Evolutionary conservation across 2,329 filamentous ascomycete species (phyloP).

Genomic region (Stagonosporopsis cucurbitacearum): DNA sequence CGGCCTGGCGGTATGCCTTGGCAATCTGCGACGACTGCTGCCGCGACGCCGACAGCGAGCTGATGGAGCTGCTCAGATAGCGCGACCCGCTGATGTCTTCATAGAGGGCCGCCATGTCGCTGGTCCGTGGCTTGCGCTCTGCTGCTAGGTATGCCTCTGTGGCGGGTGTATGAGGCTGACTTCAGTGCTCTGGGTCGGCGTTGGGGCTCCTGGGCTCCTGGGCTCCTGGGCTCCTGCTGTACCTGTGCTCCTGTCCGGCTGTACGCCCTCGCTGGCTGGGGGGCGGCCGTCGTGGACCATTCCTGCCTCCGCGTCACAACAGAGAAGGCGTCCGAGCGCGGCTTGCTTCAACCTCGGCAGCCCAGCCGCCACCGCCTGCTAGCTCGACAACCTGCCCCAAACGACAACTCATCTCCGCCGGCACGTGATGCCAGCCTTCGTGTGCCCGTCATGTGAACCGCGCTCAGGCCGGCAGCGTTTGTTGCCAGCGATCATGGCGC

Average conservation of each 20-base stretch:
- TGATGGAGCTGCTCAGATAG: conserved; percentile 70
- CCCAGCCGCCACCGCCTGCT: conserved; percentile 3
- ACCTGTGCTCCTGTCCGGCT: background rate
- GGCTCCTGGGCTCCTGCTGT: too few species aligned
- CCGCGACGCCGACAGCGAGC: conserved; percentile 71
- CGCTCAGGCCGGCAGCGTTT: background rate
- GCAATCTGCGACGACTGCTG: conserved; percentile 76
- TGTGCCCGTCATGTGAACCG: background rate
- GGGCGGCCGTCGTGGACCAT: conserved; percentile 1
- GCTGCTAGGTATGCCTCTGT: background rate
- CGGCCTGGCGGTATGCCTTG: conserved; percentile 92
- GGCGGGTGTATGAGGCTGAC: too few species aligned
- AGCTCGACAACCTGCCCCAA: background rate
- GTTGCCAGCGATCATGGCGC: too few species aligned
- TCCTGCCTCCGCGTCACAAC: conserved; percentile 17
- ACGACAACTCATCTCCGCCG: conserved; percentile 1
- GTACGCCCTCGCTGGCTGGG: conserved; percentile 18
- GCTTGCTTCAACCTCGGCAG: conserved; percentile 14
- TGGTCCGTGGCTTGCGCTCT: too few species aligned
- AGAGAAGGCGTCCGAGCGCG: conserved; percentile 9
- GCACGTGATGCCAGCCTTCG: conserved; percentile 6
- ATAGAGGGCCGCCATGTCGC: conserved; percentile 55
- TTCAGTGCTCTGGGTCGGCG: too few species aligned
- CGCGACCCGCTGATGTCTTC: conserved; percentile 62
- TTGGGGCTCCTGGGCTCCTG: too few species aligned